Base-by-base conservation (phyloP, 192 early-diverging fungal species). In the Backusella tuberculispora region DNA sequence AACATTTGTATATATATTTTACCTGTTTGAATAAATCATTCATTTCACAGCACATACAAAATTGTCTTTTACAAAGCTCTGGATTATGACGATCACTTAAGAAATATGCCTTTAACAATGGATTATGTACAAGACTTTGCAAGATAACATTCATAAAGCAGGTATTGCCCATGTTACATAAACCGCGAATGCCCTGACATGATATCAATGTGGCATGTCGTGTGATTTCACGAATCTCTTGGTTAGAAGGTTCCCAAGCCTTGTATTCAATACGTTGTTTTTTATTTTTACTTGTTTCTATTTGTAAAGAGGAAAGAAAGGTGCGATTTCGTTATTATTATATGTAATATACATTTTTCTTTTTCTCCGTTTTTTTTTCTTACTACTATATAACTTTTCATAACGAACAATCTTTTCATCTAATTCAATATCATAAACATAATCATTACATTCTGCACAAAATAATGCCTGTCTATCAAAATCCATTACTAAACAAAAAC, bases 61-160 rank as follows among this genome's bases (percentile, higher is more conserved):
- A 86, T 60, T 84, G 86, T 17, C 70, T 78, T 14, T 84, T 79
- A 78, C 97, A 97, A 5, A 78, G 71, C 60, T 83, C 78, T 9
- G 84, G 84, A 71, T 89, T 92, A 74, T 99, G 97, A 48, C 87
- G 89, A 79, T 98, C 97, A 74, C 90, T 92, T n/a, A 99, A 83
- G 76, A 99, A 97, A 83, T 96, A 94, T 6, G 88, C 91, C 74
- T 91, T 90, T 56, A 99, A 78, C 17, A 97, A 72, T 26, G 97
- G 97, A 77, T 99, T 99, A 78, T 98, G 96, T 17, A 94, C 83
- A 69, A 99, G 87, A 19, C 92, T 88, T 79, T 99, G 97, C 47
- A 99, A 83, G 26, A 99, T 91, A 5, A 92, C 94, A 79, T 95
- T 96, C 89, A 99, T 96, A 74, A 95, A 99, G 78, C 97, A 99